Base-by-base conservation (phyloP, 176 grass and related monocot genomes). In the Oryza longistaminata region DNA sequence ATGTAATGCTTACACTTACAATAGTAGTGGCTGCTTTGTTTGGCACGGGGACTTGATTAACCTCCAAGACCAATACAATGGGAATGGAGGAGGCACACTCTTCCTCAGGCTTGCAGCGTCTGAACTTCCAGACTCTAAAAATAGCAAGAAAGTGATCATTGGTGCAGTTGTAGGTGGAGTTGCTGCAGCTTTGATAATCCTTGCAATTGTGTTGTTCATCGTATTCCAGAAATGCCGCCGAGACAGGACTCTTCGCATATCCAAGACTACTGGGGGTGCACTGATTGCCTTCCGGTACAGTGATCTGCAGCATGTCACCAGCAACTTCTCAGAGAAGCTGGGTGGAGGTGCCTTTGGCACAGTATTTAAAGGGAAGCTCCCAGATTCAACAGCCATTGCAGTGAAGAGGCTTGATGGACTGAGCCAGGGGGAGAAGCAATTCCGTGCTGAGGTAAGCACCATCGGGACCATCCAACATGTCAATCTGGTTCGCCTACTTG, bases 391-490 rank as follows among this genome's bases (percentile, higher is more conserved):
- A 40, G 75, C n/a, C 33, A 90, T 97, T 71, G 94, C 92, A 65
- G 90, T 97, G 76, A 97, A 97, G 80, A 90, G 84, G 60, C 89
- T 97, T 5, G 92, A 92, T 9, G 94, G 94, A 22, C 25, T 97
- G 81, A 82, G 79, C 50, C 94, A 97, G 69, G 94, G 94, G 7
- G 94, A 97, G 87, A 97, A 97, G 83, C 94, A 97, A 79, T 97
- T 97, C 75, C 88, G 94, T 81, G 70, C 94, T n/a, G 94, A 97
- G 89, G 94, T 97, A 81, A 97, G 94, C 83, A 97, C 94, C 1
- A 90, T 97, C 52, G 94, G 94, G 9, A 92, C 87, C 7, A 86
- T 88, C 29, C 94, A 97, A 71, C 94, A 97, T 86, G 94, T 97
- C 33, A 97, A 97, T 66, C 82, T 97, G 44, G 85, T 97, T 64